A percentile compares a stretch with the other conserved stretches of the same genome.
Evolutionary conservation across 2,329 filamentous ascomycete species (phyloP).

Genomic region (Arthrobotrys conoides): DNA sequence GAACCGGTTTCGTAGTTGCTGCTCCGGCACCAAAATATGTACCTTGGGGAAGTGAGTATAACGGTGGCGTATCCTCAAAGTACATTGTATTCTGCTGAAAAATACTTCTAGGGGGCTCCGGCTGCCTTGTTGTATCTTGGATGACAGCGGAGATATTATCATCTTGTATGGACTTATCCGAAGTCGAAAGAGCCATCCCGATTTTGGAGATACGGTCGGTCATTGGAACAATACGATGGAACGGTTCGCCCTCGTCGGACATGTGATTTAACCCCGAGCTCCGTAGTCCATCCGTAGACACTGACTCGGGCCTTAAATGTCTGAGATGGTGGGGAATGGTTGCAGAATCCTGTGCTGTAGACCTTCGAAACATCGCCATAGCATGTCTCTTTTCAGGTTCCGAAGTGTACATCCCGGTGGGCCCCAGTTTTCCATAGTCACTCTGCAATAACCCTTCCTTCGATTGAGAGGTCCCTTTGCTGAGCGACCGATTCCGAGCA

Average conservation of each 20-base stretch:
- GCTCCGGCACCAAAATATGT: constrained; percentile 36
- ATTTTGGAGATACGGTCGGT: constrained; percentile 57
- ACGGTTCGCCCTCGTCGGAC: constrained; percentile 44
- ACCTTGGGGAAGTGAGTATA: constrained; percentile 40
- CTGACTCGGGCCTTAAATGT: constrained; percentile 52
- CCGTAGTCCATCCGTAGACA: constrained; percentile 51
- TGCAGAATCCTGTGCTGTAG: constrained; percentile 56
- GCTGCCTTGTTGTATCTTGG: constrained; percentile 35
- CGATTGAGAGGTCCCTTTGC: constrained; percentile 59
- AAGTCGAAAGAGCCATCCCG: constrained; percentile 57
- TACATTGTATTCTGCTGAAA: constrained; percentile 50
- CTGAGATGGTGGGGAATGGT: constrained; percentile 56
- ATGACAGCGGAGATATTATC: constrained; percentile 53
- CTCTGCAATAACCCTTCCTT: constrained; percentile 52
- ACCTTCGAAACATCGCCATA: constrained; percentile 53
- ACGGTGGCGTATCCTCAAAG: constrained; percentile 57
- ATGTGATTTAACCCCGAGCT: constrained; percentile 29
- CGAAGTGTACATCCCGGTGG: constrained; percentile 23
- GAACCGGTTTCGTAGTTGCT: not conserved
- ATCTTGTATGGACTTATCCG: constrained; percentile 58
- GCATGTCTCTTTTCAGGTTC: constrained; percentile 52
- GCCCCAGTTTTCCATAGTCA: constrained; percentile 41
- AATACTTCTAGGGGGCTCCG: constrained; percentile 10
- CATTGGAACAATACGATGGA: constrained; percentile 12
- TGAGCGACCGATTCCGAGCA: constrained; percentile 48